Percentiles rank a stretch among this genome's conserved stretches.
Conservation (phyloP, 371 early-diverging fungal genomes). For the Mucor piriformis region DNA sequence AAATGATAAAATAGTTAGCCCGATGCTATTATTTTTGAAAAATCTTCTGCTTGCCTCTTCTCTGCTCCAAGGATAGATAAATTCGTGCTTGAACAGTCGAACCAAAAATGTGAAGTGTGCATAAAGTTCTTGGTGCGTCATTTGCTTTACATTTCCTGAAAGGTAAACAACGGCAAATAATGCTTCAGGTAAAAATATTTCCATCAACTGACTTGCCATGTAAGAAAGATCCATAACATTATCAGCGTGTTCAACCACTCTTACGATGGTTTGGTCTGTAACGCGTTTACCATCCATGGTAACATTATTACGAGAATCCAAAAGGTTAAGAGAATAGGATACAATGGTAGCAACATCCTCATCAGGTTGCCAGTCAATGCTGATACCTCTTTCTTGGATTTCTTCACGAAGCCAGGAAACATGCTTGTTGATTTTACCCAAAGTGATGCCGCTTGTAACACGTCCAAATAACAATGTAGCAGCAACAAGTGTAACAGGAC, state of each 20-base stretch:
- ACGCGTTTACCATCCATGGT: conserved; percentile 45
- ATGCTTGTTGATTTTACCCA: conserved; percentile 45
- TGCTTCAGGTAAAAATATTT: conserved; percentile 48
- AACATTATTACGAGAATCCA: conserved; percentile 45
- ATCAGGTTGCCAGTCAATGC: conserved; percentile 51
- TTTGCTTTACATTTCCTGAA: conserved; percentile 17
- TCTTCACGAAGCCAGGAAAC: conserved; percentile 44
- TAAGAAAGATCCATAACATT: conserved; percentile 55
- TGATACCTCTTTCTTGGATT: conserved; percentile 27
- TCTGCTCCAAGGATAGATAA: conserved; percentile 49
- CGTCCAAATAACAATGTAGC: conserved; percentile 48
- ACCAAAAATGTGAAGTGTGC: conserved; percentile 48
- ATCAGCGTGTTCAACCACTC: conserved; percentile 54
- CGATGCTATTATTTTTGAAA: background rate
- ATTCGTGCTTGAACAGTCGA: conserved; percentile 48
- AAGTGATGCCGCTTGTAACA: conserved; percentile 31
- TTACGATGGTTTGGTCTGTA: conserved; percentile 41
- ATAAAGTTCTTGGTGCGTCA: conserved; percentile 30
- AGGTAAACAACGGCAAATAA: conserved; percentile 48
- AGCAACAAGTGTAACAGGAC: conserved; percentile 49
- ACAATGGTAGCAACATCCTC: conserved; percentile 48
- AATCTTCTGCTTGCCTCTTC: conserved; percentile 35
- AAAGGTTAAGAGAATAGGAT: conserved; percentile 36
- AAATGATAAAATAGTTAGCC: background rate
- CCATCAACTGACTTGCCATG: conserved; percentile 50